These are phyloP conservation scores for Auricularia sp. DNA, from an alignment of 768 basidiomycete species.

Conservation along the genomic window DNA sequence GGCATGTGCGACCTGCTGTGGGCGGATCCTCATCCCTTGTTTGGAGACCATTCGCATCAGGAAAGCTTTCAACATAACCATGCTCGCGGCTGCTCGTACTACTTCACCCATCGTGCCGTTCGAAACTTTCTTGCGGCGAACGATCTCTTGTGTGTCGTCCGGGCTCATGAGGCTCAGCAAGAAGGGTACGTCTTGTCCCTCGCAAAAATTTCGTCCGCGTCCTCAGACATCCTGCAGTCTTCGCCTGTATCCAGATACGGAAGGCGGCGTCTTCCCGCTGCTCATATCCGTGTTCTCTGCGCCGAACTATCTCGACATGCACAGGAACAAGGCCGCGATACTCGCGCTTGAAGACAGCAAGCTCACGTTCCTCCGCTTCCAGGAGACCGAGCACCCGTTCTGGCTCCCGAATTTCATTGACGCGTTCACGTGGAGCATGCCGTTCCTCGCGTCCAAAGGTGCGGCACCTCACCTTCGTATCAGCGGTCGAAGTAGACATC, in stretches of 20 bases:
- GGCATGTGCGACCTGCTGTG: slow-evolving; percentile 91
- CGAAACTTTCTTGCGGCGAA: slow-evolving; percentile 92
- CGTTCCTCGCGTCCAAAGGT: slow-evolving; percentile 97
- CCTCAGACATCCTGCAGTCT: slow-evolving; percentile 34
- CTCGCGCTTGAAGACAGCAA: slow-evolving; percentile 96
- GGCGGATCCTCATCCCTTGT: slow-evolving; percentile 90
- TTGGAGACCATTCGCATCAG: slow-evolving; percentile 55
- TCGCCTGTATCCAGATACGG: slow-evolving; percentile 85
- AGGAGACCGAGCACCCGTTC: slow-evolving; percentile 70
- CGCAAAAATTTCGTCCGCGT: neutral
- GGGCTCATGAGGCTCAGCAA: slow-evolving; percentile 96
- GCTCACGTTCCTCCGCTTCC: slow-evolving; percentile 87
- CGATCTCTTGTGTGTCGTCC: slow-evolving; percentile 77
- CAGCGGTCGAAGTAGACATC: too few species aligned
- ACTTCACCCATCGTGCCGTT: slow-evolving; percentile 89
- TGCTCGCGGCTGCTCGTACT: slow-evolving; percentile 84
- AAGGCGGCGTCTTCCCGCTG: slow-evolving; percentile 84
- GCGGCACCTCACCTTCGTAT: slow-evolving; percentile 20
- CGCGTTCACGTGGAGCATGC: slow-evolving; percentile 95
- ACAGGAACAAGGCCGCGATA: slow-evolving; percentile 93
- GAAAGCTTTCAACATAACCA: slow-evolving; percentile 68
- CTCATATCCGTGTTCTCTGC: slow-evolving; percentile 98
- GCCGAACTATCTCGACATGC: slow-evolving; percentile 92
- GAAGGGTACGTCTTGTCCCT: slow-evolving; percentile 50
- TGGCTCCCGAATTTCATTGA: slow-evolving; percentile 98